Base-by-base conservation (phyloP, 2,329 filamentous ascomycete genomes). In the Ascomycota sp. region DNA sequence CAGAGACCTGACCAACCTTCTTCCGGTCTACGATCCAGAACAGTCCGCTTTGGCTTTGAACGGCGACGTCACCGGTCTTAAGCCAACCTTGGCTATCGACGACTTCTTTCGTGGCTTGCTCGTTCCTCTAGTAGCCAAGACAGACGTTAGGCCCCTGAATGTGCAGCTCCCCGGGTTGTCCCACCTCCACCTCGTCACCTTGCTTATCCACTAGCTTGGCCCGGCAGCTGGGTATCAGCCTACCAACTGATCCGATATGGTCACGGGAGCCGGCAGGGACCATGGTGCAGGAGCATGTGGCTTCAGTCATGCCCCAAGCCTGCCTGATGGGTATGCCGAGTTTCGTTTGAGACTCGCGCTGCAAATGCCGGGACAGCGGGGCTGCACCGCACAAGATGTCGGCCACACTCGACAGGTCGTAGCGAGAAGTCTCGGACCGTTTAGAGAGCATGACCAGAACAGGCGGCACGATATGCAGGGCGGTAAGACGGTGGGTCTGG, bases 1-100 rank as follows among this genome's bases (percentile, higher is more conserved):
- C 7, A 26, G 6, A 27, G 6, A 12, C 36, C 40, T 39, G 9
- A 11, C 31, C 7, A 35, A 50, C 68, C 60, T 81, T 83, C 37
- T 80, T 72, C 9, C 80, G 68, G 46, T 89, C 81, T 1, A 81
- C 82, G 42, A 91, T 80, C 55, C 70, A 81, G 43, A 83, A 75
- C 33, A 72, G 68, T 11, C 76, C 62, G 29, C 64, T 54, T 41
- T 83, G 72, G 49, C 79, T 69, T 38, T 74, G 68, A 0, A 79
- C 76, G 31, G 31, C 31, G 4, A 86, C 67, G 45, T 91, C 81
- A 0, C 80, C 81, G 0, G 80, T 84, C 45, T 75, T 75, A 60
- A 86, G 83, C 61, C 76, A 91, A 4, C 55, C 58, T 16, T 57
- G 51, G 3, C 32, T 8, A 0, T 47, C 49, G 35, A 81, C 66